A percentile compares a stretch with the other conserved stretches of the same genome.
These are phyloP conservation scores for Selaginella tamariscina DNA, from an alignment of 75 land plant genomes.

Conservation along the genomic window DNA sequence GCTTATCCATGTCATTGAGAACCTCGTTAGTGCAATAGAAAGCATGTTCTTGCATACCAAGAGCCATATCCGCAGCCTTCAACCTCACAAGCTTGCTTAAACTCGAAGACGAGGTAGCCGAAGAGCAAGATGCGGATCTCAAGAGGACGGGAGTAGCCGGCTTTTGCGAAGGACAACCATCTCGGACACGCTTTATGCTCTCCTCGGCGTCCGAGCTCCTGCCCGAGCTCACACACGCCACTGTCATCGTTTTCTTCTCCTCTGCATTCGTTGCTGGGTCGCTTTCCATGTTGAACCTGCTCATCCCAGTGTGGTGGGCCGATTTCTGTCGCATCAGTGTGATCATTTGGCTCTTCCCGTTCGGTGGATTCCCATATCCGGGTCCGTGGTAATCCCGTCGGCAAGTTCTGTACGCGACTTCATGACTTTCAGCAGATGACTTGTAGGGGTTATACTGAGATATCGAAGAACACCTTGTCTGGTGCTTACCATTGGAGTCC, in stretches of 20 bases:
- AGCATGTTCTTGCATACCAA: conserved; percentile 39
- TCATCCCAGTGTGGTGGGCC: too few relatives aligned
- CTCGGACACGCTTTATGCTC: not conserved
- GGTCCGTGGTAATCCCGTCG: too few relatives aligned
- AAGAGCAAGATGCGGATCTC: not conserved
- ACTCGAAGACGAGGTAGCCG: not conserved
- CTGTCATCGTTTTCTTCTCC: not conserved
- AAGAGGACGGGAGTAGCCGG: not conserved
- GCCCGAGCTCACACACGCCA: not conserved
- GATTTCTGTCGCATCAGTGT: not conserved
- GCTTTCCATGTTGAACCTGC: not conserved
- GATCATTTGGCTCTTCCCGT: not conserved
- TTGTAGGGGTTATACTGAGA: too few relatives aligned
- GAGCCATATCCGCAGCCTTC: conserved; percentile 60
- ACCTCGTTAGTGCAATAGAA: conserved; percentile 38
- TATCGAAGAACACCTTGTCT: too few relatives aligned
- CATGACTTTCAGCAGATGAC: too few relatives aligned
- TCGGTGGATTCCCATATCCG: not conserved
- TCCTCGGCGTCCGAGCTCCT: not conserved
- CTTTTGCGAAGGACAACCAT: not conserved
- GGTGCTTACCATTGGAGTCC: too few relatives aligned
- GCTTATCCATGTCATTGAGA: conserved; percentile 37
- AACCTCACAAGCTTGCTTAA: conserved; percentile 22
- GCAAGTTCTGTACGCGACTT: too few relatives aligned
- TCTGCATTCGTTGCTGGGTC: not conserved